Evolutionary conservation across 2,329 filamentous ascomycete genomes (phyloP), one percentile per base, ranked within the genome.

Genomic region (Fusarium tuaranense): DNA sequence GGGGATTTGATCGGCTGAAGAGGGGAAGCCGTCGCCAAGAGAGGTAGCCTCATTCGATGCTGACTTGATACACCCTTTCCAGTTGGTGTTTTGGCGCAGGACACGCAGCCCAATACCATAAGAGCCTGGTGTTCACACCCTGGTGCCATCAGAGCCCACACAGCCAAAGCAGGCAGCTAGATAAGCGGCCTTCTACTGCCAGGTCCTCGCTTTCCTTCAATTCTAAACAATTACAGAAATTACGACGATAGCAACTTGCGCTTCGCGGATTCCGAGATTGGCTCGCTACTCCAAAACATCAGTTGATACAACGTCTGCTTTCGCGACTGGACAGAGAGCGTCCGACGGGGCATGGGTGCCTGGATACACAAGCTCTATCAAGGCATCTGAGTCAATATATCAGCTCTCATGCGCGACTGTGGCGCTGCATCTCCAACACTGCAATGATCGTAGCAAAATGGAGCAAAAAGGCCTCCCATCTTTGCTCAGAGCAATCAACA

Each of bases 191-290:
- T 51, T 18, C 46, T 5, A 30, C 14, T 53, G 3, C 4, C 48
- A 53, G 13, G 18, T 12, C 7, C 7, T 32, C 1, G 0, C 27
- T n/a, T 18, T 53, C 5, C 27, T 32, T 32, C 27, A 32, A 14
- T 6, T 32, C 6, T 8, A 53, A 18, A 7, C 10, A 30, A n/a
- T 7, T 2, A 30, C 9, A 18, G 5, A 12, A n/a, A n/a, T n/a
- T 30, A 27, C 18, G 3, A 0, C 9, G 7, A 12, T 12, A n/a
- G 5, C 25, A 12, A 13, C 5, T 2, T 30, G 5, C 5, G 1
- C 25, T 32, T 6, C 16, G 18, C 27, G 1, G 18, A 4, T 53
- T n/a, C 18, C 10, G 10, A 5, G 27, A 32, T 27, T n/a, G 10
- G 16, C 27, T 32, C 22, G 3, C 3, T 12, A 3, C 32, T 8